Percentiles rank a stretch among this genome's conserved stretches.
These are phyloP conservation scores for Zasmidium cellare DNA, from an alignment of 2,329 filamentous ascomycete genomes.

Conservation along the genomic window DNA sequence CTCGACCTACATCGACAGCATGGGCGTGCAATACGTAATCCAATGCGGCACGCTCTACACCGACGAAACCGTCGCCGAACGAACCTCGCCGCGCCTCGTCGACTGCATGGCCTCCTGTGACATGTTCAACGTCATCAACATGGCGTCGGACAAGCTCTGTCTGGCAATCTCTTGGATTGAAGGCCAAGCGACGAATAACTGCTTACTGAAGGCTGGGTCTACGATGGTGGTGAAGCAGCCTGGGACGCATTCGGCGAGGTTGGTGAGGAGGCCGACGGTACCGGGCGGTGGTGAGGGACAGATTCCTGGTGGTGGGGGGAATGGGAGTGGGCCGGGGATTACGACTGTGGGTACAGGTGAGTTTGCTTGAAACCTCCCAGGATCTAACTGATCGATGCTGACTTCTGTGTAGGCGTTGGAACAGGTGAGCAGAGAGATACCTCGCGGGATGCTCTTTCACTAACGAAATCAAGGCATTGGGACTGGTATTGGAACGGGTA, in stretches of 20 bases:
- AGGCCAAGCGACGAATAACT: conserved; percentile 21
- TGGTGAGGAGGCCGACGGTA: conserved; percentile 13
- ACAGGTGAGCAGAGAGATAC: no score
- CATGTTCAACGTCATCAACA: conserved; percentile 31
- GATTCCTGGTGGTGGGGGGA: not conserved
- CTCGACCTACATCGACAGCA: conserved; percentile 10
- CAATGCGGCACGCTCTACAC: conserved; percentile 26
- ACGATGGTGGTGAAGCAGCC: conserved; percentile 10
- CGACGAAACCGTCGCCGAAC: conserved; percentile 23
- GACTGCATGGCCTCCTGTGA: conserved; percentile 35
- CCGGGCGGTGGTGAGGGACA: not conserved
- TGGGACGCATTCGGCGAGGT: conserved; percentile 18
- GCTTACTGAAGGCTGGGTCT: conserved; percentile 23
- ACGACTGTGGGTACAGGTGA: not conserved
- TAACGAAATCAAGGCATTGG: no score
- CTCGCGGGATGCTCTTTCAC: no score
- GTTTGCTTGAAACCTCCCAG: not conserved
- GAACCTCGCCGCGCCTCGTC: conserved; percentile 24
- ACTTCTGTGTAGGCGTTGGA: no score
- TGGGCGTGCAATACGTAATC: conserved; percentile 31
- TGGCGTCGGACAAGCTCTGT: conserved; percentile 25
- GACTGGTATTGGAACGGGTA: no score
- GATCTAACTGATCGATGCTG: not conserved
- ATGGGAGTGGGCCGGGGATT: not conserved
- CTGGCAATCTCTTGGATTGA: conserved; percentile 28